Conservation (phyloP, 495 filamentous ascomycete species). For the Neurospora sp. region DNA sequence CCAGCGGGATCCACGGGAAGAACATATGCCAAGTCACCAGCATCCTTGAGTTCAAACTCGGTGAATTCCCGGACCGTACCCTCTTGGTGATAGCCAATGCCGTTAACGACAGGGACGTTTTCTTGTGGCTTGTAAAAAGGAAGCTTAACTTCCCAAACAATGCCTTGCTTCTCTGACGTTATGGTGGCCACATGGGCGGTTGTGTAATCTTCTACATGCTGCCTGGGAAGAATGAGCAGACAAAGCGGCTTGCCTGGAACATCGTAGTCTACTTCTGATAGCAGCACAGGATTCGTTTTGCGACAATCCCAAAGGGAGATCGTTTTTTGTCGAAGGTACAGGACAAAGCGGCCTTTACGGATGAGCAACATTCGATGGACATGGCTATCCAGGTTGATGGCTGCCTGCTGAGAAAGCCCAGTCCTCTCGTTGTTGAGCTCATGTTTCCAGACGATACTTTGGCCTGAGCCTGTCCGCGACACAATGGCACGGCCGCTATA, state of each 20-base stretch:
- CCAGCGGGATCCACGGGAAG: conserved; percentile 88
- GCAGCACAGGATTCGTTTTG: conserved; percentile 39
- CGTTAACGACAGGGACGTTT: conserved; percentile 13
- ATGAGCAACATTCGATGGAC: conserved; percentile 78
- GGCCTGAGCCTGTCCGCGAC: conserved; percentile 68
- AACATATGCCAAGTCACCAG: conserved; percentile 71
- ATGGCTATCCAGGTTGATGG: conserved; percentile 58
- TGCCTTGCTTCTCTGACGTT: conserved; percentile 69
- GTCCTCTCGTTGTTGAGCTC: conserved; percentile 30
- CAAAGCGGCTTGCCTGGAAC: conserved; percentile 69
- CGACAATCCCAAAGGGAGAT: conserved; percentile 78
- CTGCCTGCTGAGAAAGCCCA: conserved; percentile 55
- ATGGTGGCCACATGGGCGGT: conserved; percentile 70
- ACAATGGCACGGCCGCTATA: conserved; percentile 69
- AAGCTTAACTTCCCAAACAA: conserved; percentile 73
- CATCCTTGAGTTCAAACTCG: conserved; percentile 58
- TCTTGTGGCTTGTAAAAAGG: conserved; percentile 28
- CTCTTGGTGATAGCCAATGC: conserved; percentile 17
- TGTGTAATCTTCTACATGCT: conserved; percentile 39
- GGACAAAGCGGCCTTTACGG: conserved; percentile 62
- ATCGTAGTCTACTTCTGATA: conserved; percentile 51
- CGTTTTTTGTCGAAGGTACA: conserved; percentile 68
- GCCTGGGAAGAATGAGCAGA: conserved; percentile 64
- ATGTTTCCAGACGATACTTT: conserved; percentile 80
- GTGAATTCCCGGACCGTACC: conserved; percentile 55